Percentiles rank a stretch among this genome's conserved stretches.
phyloP scores from a whole-genome alignment of 768 basidiomycete genomes.

The Mycena latifolia region DNA sequence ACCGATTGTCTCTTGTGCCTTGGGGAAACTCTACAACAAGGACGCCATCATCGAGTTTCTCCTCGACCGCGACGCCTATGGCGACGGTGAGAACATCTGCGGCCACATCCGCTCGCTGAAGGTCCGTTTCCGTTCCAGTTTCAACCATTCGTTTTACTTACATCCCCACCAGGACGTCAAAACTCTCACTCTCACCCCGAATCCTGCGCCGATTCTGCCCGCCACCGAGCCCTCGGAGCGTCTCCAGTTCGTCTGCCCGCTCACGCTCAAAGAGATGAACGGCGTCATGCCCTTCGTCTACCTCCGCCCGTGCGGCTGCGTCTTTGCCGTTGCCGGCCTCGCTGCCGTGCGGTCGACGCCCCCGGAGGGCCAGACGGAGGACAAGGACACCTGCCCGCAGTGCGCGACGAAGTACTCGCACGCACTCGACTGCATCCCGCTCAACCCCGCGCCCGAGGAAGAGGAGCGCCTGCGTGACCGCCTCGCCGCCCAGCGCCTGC shows the following conservation, averaged over 20 bases:
- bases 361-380: slow-evolving; percentile 41
- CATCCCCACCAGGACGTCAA: slow-evolving; percentile 77
- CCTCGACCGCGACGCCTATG: slow-evolving; percentile 84
- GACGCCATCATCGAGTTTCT: slow-evolving; percentile 94
- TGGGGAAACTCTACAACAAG: slow-evolving; percentile 97
- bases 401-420: slow-evolving; percentile 79
- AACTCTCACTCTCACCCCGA: slow-evolving; percentile 83
- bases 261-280: slow-evolving; percentile 96
- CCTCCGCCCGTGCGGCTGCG: slow-evolving; percentile 87
- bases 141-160: not conserved
- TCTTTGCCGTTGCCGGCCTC: slow-evolving; percentile 88
- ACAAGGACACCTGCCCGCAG: slow-evolving; percentile 74
- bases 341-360: slow-evolving; percentile 51
- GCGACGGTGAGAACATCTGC: slow-evolving; percentile 93
- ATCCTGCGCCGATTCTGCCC: slow-evolving; percentile 64
- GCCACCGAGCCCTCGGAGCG: slow-evolving; percentile 56
- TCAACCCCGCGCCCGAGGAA: slow-evolving; percentile 83
- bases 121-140: slow-evolving; percentile 58
- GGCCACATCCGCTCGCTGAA: slow-evolving; percentile 92
- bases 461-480: slow-evolving; percentile 65
- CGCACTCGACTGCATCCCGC: slow-evolving; percentile 62
- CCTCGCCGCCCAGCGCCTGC: slow-evolving; percentile 70
- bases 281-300: slow-evolving; percentile 92
- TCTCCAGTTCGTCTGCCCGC: slow-evolving; percentile 89
- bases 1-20: slow-evolving; percentile 90